Evolutionary conservation across 2,329 filamentous ascomycete species (phyloP), one percentile per base, ranked within the genome.

Genomic region (Aspergillus alliaceus): DNA sequence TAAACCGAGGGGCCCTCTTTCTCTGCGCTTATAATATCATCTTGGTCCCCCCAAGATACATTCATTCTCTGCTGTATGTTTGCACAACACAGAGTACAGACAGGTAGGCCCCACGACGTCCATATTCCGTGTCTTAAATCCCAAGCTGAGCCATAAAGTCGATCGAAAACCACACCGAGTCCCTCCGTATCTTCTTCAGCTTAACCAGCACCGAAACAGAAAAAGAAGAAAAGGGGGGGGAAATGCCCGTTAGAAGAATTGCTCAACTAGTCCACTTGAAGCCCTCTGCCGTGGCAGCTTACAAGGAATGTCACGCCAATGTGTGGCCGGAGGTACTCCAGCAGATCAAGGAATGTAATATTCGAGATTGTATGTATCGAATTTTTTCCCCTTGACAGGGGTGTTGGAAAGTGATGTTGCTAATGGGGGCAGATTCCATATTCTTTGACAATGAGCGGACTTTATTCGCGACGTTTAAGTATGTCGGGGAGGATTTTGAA

Each of bases 321-420:
- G 88, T 91, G 0, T 93, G 90, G 90, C 89, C 89, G 6, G 88
- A 90, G 65, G 89, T 95, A 1, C 75, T 90, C 32, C 81, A 85
- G 71, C 88, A 91, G 75, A 92, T 93, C 68, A 86, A 87, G 69
- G 84, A 87, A 39, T 90, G 86, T 71, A 89, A 89, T 63, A 90
- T 93, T 57, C 77, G 80, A 59, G 90, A 93, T 69, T 93, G 86
- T 88, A 75, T 59, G 80, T 74, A 24, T 15, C 3, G 12, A 22
- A 9, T 44, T 15, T 35, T 27, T n/a, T 29, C 25, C n/a, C n/a
- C n/a, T 15, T 24, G 37, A 24, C 37, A 6, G 4, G 7, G 6
- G 1, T 20, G n/a, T 11, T 20, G 8, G n/a, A 9, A 39, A 39
- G 3, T 20, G n/a, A 18, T 20, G n/a, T 11, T 20, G n/a, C n/a